Evolutionary conservation across 331 rosid species (phyloP).

Genomic region (Dryas integrifolia): DNA sequence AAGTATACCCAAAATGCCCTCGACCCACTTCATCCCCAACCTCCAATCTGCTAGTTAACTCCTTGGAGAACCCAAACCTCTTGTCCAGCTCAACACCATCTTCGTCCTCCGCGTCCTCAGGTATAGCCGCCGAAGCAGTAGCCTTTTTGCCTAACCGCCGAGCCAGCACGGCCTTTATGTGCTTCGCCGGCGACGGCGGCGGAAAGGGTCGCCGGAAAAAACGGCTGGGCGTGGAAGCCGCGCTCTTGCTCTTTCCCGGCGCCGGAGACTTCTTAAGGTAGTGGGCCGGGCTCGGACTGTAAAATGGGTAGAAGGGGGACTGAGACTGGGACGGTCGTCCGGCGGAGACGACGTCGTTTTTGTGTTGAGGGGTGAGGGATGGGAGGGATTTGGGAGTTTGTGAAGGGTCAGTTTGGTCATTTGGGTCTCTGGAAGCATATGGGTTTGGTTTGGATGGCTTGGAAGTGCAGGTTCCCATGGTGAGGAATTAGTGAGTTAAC

Average conservation of each 20-base stretch:
- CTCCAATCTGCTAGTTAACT: constrained; percentile 69
- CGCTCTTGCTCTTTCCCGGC: constrained; percentile 45
- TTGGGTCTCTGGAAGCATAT: constrained; percentile 46
- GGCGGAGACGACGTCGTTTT: constrained; percentile 38
- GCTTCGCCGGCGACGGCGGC: constrained; percentile 99
- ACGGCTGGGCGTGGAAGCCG: constrained; percentile 78
- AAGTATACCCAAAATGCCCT: constrained; percentile 99
- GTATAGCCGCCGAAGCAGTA: constrained; percentile 49
- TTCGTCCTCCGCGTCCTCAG: constrained; percentile 70
- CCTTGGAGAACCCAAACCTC: constrained; percentile 95
- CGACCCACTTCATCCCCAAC: constrained; percentile 93
- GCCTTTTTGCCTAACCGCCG: constrained; percentile 80
- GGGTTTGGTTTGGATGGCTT: constrained; percentile 79
- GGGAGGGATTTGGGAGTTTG: constrained; percentile 51
- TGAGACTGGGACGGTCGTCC: constrained; percentile 34
- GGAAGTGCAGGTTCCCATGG: constrained; percentile 92
- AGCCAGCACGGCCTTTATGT: constrained; percentile 70
- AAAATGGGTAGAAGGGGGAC: constrained; percentile 86
- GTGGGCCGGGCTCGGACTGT: constrained; percentile 78
- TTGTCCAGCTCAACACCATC: constrained; percentile 73
- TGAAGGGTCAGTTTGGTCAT: constrained; percentile 38
- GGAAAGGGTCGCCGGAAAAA: constrained; percentile 86
- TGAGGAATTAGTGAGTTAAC: background rate
- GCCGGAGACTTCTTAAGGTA: constrained; percentile 55
- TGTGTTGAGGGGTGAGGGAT: constrained; percentile 29